phyloP scores from a whole-genome alignment of 2,329 filamentous ascomycete genomes.

The Botrytis deweyae region DNA sequence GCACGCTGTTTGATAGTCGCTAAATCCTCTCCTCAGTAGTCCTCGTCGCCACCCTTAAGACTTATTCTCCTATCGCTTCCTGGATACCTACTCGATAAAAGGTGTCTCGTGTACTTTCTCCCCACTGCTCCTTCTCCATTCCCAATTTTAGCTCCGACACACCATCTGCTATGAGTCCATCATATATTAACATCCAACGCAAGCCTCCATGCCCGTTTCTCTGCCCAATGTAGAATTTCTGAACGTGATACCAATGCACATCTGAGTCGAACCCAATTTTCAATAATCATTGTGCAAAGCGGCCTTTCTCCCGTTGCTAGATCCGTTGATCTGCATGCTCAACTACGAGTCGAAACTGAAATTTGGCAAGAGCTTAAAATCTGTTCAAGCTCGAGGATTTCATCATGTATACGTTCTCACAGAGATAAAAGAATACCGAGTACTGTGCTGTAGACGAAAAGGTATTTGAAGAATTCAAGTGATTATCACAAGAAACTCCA shows the following conservation, averaged over 20 bases:
- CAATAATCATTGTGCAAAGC: not conserved
- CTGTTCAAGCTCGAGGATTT: not conserved
- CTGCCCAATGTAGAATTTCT: not conserved
- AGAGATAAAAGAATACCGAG: not conserved
- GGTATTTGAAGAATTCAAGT: not conserved
- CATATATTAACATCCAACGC: not conserved
- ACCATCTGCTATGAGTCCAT: not conserved
- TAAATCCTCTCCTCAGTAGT: not conserved
- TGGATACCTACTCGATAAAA: not conserved
- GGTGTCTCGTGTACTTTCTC: too few species aligned
- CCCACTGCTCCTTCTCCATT: not conserved
- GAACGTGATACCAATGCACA: not conserved
- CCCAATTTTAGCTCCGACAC: not conserved
- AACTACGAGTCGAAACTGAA: not conserved
- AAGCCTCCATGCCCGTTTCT: not conserved
- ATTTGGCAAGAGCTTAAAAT: not conserved
- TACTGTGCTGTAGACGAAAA: not conserved
- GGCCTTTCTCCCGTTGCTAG: not conserved
- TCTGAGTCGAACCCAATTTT: not conserved
- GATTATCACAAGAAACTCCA: not conserved
- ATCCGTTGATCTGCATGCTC: not conserved
- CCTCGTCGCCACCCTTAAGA: fast-evolving
- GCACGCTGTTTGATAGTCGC: not conserved
- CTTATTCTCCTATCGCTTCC: not conserved
- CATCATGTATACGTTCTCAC: not conserved